Conservation (phyloP, 2,329 filamentous ascomycete genomes). For the Exophiala dermatitidis region DNA sequence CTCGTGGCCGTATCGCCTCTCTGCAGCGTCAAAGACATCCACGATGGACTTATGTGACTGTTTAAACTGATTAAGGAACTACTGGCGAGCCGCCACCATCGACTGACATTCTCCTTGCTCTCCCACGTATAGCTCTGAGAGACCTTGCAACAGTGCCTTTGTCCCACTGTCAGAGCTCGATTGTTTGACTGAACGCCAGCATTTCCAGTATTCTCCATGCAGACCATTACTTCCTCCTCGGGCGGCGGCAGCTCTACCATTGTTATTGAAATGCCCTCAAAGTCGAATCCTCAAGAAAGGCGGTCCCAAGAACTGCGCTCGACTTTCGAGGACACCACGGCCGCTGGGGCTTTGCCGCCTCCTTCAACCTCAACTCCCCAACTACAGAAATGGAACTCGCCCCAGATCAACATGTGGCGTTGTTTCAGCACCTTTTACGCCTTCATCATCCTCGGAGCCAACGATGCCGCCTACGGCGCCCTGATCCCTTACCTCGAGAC, state of each 20-base stretch:
- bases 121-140: too few species aligned
- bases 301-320: neutral
- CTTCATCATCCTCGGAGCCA: conserved; percentile 50
- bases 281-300: neutral
- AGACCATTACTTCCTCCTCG: conserved; percentile 1
- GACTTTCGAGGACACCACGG: neutral
- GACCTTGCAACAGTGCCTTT: too few species aligned
- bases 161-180: too few species aligned
- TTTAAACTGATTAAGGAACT: too few species aligned
- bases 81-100: too few species aligned
- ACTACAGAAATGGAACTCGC: conserved; percentile 57
- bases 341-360: conserved; percentile 34
- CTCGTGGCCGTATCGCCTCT: too few species aligned
- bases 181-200: too few species aligned
- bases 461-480: conserved; percentile 51
- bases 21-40: too few species aligned
- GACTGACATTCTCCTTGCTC: too few species aligned
- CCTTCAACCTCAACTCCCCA: conserved; percentile 40
- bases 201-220: neutral
- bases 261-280: conserved; percentile 11
- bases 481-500: conserved; percentile 37
- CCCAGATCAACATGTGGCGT: conserved; percentile 52
- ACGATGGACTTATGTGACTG: too few species aligned
- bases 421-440: conserved; percentile 55
- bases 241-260: conserved; percentile 11